phyloP scores from a whole-genome alignment of 2,329 filamentous ascomycete genomes.

The Hypoxylon sp. region DNA sequence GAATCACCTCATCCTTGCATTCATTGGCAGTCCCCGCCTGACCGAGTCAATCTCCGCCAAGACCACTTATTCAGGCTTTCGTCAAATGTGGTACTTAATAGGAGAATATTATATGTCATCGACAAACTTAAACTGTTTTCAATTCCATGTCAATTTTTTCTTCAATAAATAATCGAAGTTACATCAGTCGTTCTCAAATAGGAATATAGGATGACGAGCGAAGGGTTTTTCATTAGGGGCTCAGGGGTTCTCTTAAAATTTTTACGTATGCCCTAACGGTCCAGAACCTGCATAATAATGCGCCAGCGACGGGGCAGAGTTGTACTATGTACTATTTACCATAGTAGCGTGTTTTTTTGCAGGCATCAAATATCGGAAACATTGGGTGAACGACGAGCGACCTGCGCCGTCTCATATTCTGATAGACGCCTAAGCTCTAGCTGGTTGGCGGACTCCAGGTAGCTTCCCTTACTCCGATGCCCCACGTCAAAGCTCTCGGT shows the following conservation, averaged over 20 bases:
- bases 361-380: constrained; percentile 2
- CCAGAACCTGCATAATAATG: not conserved
- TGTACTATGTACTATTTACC: not conserved
- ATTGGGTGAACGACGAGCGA: not conserved
- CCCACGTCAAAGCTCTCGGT: constrained; percentile 33
- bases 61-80: not conserved
- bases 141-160: not conserved
- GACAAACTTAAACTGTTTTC: not conserved
- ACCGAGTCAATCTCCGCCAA: constrained; percentile 22
- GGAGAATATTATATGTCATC: not conserved
- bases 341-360: not conserved
- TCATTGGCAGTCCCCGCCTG: constrained; percentile 6
- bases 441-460: constrained; percentile 13
- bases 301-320: not conserved
- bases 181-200: not conserved
- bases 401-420: constrained; percentile 11
- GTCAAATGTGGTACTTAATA: not conserved
- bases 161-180: not conserved
- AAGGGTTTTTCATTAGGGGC: not conserved
- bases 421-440: constrained; percentile 9
- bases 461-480: constrained; percentile 26
- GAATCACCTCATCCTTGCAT: not conserved
- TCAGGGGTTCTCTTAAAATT: not conserved
- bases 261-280: not conserved
- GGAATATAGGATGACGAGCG: not conserved